Percentiles rank a stretch among this genome's conserved stretches.
Evolutionary conservation across 331 rosid species (phyloP).

Genomic region (Phaseolus coccineus): DNA sequence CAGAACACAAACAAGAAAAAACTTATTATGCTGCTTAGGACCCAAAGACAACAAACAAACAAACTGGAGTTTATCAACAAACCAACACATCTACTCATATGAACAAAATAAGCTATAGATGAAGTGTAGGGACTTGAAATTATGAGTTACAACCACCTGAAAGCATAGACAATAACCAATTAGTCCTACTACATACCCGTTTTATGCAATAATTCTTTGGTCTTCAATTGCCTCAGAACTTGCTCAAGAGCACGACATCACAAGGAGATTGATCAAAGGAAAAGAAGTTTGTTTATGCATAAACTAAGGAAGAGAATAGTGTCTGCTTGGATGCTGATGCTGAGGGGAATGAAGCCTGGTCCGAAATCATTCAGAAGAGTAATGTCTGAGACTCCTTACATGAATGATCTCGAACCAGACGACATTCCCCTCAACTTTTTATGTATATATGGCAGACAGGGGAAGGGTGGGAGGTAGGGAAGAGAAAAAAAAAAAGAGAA

Average conservation of each 20-base stretch:
- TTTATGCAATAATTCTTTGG: conserved; percentile 25
- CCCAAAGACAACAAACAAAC: conserved; percentile 19
- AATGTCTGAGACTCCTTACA: conserved; percentile 39
- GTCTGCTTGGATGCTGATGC: conserved; percentile 7
- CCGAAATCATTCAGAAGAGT: conserved; percentile 55
- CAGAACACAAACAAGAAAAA: conserved; percentile 30
- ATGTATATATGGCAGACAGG: conserved; percentile 49
- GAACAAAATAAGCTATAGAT: conserved; percentile 6
- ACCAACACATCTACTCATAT: conserved; percentile 20
- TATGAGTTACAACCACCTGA: conserved; percentile 40
- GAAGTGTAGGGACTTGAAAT: conserved; percentile 22
- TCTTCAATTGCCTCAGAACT: conserved; percentile 35
- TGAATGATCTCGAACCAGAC: conserved; percentile 79
- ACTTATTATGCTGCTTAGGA: conserved; percentile 36
- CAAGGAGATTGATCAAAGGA: background rate
- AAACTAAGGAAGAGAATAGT: background rate
- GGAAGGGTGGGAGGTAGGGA: conserved; percentile 26
- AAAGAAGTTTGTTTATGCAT: conserved; percentile 11
- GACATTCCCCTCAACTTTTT: conserved; percentile 80
- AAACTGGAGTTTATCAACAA: conserved; percentile 22
- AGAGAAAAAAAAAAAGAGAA: conserved; percentile 6
- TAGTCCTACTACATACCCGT: conserved; percentile 12
- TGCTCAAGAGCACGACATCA: background rate
- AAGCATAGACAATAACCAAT: conserved; percentile 36
- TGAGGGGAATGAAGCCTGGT: conserved; percentile 81